Evolutionary conservation across 148 eudicot genomes (phyloP).

Genomic region (Persicaria tinctoria): DNA sequence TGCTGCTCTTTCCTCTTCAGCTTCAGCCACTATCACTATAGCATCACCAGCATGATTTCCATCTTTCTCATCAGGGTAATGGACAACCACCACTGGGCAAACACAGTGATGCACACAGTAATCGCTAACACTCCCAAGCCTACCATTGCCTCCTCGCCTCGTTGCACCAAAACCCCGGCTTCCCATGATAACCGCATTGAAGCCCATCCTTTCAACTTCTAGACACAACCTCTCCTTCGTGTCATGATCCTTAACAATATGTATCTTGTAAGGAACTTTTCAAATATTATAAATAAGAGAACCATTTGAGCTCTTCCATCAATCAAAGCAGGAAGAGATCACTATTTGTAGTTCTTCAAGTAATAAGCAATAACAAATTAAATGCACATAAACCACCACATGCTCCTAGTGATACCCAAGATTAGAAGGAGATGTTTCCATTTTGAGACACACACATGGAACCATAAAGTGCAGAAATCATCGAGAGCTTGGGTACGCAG

Average conservation of each 20-base stretch:
- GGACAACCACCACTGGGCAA: conserved; percentile 87
- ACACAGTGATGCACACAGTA: conserved; percentile 91
- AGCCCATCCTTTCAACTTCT: conserved; percentile 85
- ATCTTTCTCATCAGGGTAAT: conserved; percentile 82
- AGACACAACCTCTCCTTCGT: conserved; percentile 81
- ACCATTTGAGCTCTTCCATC: background rate
- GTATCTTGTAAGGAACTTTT: conserved; percentile 78
- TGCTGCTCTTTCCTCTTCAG: no score
- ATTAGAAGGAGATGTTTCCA: no score
- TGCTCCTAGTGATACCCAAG: no score
- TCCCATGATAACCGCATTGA: conserved; percentile 82
- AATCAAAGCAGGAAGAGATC: no score
- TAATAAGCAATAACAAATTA: no score
- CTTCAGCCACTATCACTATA: conserved; percentile 39
- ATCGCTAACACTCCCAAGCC: conserved; percentile 93
- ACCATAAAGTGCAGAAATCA: no score
- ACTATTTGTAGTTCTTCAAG: no score
- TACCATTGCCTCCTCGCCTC: conserved; percentile 44
- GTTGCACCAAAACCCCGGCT: conserved; percentile 89
- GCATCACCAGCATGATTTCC: conserved; percentile 33
- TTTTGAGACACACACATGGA: no score
- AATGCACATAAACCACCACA: no score
- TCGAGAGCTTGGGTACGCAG: no score
- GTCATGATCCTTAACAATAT: conserved; percentile 87
- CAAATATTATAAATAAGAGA: background rate